Evolutionary conservation across 441 rosid species (phyloP).

Genomic region (Gossypium trilobum): DNA sequence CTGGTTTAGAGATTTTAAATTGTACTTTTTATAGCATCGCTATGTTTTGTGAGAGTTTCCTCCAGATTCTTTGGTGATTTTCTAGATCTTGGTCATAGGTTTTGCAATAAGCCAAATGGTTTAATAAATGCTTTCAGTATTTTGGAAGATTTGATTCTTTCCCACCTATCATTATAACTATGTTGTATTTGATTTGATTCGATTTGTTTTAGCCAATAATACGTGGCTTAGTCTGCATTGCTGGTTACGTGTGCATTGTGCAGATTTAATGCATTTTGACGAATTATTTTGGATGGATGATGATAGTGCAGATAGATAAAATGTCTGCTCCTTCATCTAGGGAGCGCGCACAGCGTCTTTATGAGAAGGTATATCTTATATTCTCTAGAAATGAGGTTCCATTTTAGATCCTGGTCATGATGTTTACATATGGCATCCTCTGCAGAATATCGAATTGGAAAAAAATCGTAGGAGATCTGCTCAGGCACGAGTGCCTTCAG

Average conservation of each 20-base stretch:
- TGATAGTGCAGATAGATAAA: slow-evolving; percentile 75
- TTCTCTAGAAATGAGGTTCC: background rate
- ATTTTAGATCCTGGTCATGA: background rate
- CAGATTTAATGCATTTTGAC: slow-evolving; percentile 30
- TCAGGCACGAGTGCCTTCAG: slow-evolving; percentile 67
- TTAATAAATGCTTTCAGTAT: background rate
- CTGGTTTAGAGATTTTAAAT: background rate
- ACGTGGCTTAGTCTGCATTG: slow-evolving; percentile 4
- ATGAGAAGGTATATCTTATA: slow-evolving; percentile 53
- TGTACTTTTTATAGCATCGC: background rate
- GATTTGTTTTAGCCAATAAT: background rate
- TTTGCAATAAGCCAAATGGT: background rate
- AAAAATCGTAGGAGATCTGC: slow-evolving; percentile 64
- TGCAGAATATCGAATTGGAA: slow-evolving; percentile 72
- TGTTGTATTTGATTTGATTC: background rate
- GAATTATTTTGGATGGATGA: slow-evolving; percentile 46
- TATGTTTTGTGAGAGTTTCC: background rate
- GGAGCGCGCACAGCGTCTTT: slow-evolving; percentile 71
- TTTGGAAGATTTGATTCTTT: background rate
- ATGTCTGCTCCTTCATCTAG: slow-evolving; percentile 54
- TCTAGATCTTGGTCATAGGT: background rate
- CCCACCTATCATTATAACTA: background rate
- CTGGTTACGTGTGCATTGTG: slow-evolving; percentile 18
- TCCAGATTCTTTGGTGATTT: background rate
- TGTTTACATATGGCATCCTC: background rate